phyloP scores from a whole-genome alignment of 179 eudicot species.

The Camellia oleifera region DNA sequence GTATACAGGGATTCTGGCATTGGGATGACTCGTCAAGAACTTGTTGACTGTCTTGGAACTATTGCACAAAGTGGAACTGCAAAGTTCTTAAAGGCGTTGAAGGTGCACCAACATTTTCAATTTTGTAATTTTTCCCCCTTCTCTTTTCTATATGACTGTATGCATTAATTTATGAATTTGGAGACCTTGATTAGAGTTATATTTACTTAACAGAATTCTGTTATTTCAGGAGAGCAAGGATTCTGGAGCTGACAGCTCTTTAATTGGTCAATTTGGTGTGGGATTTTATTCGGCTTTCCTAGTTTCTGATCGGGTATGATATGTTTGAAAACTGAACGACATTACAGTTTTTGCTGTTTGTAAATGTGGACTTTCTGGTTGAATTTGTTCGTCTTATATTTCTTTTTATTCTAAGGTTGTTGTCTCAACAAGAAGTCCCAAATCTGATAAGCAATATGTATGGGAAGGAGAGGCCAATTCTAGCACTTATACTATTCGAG shows the following conservation, averaged over 20 bases:
- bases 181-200: not conserved
- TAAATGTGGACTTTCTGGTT: slow-evolving; percentile 3
- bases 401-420: slow-evolving; percentile 50
- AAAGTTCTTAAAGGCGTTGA: slow-evolving; percentile 83
- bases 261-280: slow-evolving; percentile 98
- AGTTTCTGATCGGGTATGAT: slow-evolving; percentile 79
- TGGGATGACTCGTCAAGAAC: slow-evolving; percentile 94
- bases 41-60: slow-evolving; percentile 94
- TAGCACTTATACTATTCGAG: slow-evolving; percentile 80
- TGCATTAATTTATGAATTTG: not conserved
- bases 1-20: slow-evolving; percentile 84
- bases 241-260: slow-evolving; percentile 77
- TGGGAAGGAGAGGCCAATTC: slow-evolving; percentile 99
- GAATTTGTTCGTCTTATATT: not conserved
- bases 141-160: not conserved
- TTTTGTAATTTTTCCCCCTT: not conserved
- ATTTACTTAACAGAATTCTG: not conserved
- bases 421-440: slow-evolving; percentile 88
- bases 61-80: slow-evolving; percentile 99
- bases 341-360: not conserved
- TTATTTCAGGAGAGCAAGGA: slow-evolving; percentile 90
- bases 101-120: slow-evolving; percentile 41
- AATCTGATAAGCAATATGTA: slow-evolving; percentile 88
- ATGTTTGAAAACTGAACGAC: not conserved
- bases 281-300: slow-evolving; percentile 98